Evolutionary conservation across 2,329 filamentous ascomycete genomes (phyloP), one percentile per base, ranked within the genome.

Genomic region (Claviceps citrina): DNA sequence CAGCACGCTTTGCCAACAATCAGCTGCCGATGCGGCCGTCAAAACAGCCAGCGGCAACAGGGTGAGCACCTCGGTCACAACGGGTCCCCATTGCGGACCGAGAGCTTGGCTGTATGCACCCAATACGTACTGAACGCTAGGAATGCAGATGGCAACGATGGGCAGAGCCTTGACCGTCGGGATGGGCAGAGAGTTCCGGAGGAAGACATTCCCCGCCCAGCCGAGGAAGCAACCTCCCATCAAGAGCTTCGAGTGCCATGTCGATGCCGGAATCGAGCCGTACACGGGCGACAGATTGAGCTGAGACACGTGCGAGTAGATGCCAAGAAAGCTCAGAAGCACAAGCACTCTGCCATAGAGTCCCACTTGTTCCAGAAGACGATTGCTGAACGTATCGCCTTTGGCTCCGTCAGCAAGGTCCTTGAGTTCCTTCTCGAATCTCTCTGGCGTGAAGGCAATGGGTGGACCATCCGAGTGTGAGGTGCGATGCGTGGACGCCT

Each of bases 211-310:
- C 20, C 71, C 68, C 7, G 82, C 70, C 72, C 84, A 84, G 26
- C 84, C 85, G 13, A 77, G 58, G 45, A 86, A 78, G 44, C 77
- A 75, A 22, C 75, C 77, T 3, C 72, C 63, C 49, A 76, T 76
- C 46, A 85, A 64, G 44, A 77, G 69, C 54, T 73, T 71, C 38
- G 68, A 63, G 56, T 95, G 89, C 57, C 79, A 81, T 47, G 80
- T 66, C 1, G 74, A 71, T 1, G 85, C 68, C 1, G 89, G 83
- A 28, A 93, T 83, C 13, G 79, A 77, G 39, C 91, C 91, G 59
- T 93, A 96, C 9, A 93, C 81, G 2, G 91, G 91, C 16, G 85
- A 83, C 26, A 96, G 67, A 30, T 74, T 78, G 46, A 86, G 67
- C 54, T 84, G 76, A 1, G 83, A 89, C 43, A 81, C 72, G 46